Conservation (phyloP, 2,329 filamentous ascomycete genomes). For the Arthrobotrys entomopaga region DNA sequence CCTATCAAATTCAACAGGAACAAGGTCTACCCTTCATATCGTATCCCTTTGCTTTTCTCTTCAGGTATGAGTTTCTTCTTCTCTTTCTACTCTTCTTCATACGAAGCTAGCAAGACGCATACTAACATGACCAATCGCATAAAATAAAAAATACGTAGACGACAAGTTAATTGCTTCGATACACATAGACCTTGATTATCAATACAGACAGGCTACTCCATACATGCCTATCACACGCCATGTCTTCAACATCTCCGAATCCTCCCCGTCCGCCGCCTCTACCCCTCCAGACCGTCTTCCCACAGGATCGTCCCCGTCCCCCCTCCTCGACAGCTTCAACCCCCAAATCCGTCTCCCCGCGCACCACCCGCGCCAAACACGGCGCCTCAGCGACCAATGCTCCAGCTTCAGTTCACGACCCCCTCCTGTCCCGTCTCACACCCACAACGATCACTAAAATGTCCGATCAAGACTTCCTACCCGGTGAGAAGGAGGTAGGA, state of each 20-base stretch:
- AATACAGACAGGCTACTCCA: background rate
- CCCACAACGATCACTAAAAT: slow-evolving; percentile 57
- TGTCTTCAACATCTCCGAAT: slow-evolving; percentile 6
- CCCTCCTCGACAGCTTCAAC: slow-evolving; percentile 3
- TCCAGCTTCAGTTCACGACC: slow-evolving; percentile 54
- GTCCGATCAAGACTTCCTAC: slow-evolving; percentile 56
- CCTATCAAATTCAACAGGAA: too few species aligned
- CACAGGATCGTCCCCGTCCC: slow-evolving; percentile 6
- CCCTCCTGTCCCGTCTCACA: slow-evolving; percentile 57
- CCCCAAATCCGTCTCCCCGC: slow-evolving; percentile 54
- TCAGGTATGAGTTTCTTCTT: too few species aligned
- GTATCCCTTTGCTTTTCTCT: too few species aligned
- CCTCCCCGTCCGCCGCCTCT: background rate
- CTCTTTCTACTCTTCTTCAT: too few species aligned
- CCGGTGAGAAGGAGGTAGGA: slow-evolving; percentile 75
- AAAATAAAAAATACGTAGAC: too few species aligned
- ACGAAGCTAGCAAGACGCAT: too few species aligned
- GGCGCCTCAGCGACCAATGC: slow-evolving; percentile 15
- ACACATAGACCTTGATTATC: too few species aligned
- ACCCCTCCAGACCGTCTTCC: background rate
- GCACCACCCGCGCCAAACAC: slow-evolving; percentile 51
- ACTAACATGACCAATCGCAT: too few species aligned
- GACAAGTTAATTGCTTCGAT: too few species aligned
- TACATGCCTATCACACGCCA: slow-evolving; percentile 1
- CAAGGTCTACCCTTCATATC: too few species aligned